Evolutionary conservation across 2,329 filamentous ascomycete species (phyloP), one percentile per base, ranked within the genome.

Genomic region (Monosporascus sp.): DNA sequence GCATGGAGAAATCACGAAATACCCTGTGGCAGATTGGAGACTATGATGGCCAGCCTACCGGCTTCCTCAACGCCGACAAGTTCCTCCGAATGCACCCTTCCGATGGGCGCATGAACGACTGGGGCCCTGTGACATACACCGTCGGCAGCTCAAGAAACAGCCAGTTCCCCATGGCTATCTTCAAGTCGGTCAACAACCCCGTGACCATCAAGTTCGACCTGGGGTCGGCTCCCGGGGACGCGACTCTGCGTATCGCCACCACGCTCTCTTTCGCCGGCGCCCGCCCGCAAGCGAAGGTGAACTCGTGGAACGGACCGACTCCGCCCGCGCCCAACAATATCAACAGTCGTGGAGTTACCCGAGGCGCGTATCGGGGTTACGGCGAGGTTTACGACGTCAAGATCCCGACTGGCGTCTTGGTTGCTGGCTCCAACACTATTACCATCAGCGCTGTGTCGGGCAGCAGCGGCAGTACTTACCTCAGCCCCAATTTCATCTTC

Each of bases 71-170:
- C 63, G 84, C 84, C 15, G 83, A 78, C 51, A 85, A 85, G 61
- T 80, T 85, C 64, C 75, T 83, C 15, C 77, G 82, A 49, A 88
- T 88, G 84, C 85, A 88, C 64, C 85, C 84, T 3, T 82, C 80
- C 4, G 85, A 87, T 67, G 70, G 69, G 39, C 79, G 84, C 61
- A 88, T 88, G 84, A 68, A 72, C 25, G 72, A 71, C 52, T 88
- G 84, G 84, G 76, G 73, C 0, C 75, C 82, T 0, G 60, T 76
- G 14, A 86, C 82, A 1, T 86, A 84, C 68, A 85, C 80, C 2
- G 78, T 85, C 11, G 83, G 82, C 41, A 76, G 75, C 22, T 81
- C 77, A 24, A 64, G 70, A 6, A 63, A 76, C 1, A 68, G 69
- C 4, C 74, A 77, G 54, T 84, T 87, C 63, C 83, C 84, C 44